Evolutionary conservation across 2,329 filamentous ascomycete species (phyloP), one percentile per base, ranked within the genome.

Genomic region (Didymosphaeria variabile): DNA sequence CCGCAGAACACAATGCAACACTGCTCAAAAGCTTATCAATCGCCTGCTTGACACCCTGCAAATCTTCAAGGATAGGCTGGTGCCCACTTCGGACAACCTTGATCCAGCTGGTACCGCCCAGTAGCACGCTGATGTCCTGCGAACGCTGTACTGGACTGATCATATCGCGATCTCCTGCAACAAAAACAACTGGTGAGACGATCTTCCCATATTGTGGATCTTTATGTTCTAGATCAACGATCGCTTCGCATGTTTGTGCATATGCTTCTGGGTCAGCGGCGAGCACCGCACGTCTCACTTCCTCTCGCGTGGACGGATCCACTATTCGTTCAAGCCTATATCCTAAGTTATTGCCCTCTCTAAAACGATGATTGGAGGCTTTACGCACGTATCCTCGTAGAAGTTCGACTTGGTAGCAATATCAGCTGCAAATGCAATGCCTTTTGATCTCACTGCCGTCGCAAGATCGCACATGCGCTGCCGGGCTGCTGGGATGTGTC

Each of bases 391-490:
- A 8, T 36, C 47, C 10, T 29, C 47, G n/a, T 29, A 32, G n/a
- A 59, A 59, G n/a, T 59, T 59, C 17, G n/a, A 46, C 44, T 59
- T 59, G 2, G 50, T 44, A 31, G 57, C 57, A 5, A 34, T 1
- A 5, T 64, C 53, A 3, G 57, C 62, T 13, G 62, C 62, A 29
- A 58, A 13, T 5, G 38, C 36, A 29, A 64, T 57, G 3, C 62
- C 62, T 8, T 57, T 49, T 23, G 36, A 13, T 13, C 62, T 61
- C 13, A 58, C 55, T 17, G 45, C 29, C 5, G 46, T 40, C 4
- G 62, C 59, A 15, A 59, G 45, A 51, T 61, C 59, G 7, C 52
- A 51, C 62, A 64, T 64, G 13, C 62, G 59, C 47, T 59, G 46
- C 10, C 52, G 45, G 1, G 38, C 59, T 17, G 62, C 62, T 5